These are phyloP conservation scores for Penicillium chermesinum DNA, from an alignment of 495 filamentous ascomycete genomes.

Conservation along the genomic window DNA sequence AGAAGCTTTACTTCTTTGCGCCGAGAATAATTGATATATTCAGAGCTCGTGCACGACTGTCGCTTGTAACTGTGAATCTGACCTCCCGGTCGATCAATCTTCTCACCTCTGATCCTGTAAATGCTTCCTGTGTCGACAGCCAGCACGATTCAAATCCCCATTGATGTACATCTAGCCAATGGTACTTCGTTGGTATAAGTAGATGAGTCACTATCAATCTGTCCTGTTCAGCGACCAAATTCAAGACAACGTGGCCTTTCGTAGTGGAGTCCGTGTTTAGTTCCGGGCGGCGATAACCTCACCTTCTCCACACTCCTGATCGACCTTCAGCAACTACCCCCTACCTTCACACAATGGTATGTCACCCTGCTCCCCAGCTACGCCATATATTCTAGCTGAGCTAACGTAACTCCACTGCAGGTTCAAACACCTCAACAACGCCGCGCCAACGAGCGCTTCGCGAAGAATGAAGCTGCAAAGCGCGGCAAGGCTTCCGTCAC, in stretches of 20 bases:
- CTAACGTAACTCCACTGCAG: slow-evolving; percentile 35
- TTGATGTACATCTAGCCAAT: no score
- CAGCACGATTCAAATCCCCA: no score
- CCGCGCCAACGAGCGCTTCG: slow-evolving; percentile 79
- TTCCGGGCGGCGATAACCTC: slow-evolving; percentile 2
- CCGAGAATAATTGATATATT: background rate
- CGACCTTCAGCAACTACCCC: background rate
- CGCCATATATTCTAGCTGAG: background rate
- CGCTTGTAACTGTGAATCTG: no score
- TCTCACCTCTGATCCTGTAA: no score
- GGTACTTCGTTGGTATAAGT: no score
- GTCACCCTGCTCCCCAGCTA: background rate
- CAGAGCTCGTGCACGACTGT: no score
- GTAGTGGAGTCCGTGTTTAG: background rate
- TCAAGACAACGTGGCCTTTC: slow-evolving; percentile 4
- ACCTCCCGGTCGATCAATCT: no score
- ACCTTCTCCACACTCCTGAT: background rate
- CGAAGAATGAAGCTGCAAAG: slow-evolving; percentile 70
- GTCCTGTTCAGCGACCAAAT: background rate
- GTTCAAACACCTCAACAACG: slow-evolving; percentile 94
- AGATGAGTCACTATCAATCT: background rate
- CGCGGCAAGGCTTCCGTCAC: slow-evolving; percentile 72
- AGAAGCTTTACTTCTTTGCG: slow-evolving; percentile 1
- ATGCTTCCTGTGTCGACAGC: no score
- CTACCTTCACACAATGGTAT: background rate